Percentiles rank a stretch among this genome's conserved stretches.
Conservation (phyloP, 2,329 filamentous ascomycete genomes). For the Volutella citrinella region DNA sequence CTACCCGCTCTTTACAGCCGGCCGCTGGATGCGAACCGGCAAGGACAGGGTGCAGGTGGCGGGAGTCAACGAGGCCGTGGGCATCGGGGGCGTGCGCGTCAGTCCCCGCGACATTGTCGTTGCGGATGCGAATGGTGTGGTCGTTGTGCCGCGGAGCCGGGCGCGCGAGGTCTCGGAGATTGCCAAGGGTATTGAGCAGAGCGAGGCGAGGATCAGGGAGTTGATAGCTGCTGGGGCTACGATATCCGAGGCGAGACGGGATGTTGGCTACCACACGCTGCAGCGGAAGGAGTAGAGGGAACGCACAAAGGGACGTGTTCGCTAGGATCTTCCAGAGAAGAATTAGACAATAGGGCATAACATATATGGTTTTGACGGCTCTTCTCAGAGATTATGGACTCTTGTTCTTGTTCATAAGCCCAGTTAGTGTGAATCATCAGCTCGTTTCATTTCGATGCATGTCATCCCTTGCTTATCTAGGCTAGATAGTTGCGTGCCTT, state of each 20-base stretch:
- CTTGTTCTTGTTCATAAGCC: no score
- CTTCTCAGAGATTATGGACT: no score
- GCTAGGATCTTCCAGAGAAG: no score
- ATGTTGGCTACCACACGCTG: slow-evolving; percentile 16
- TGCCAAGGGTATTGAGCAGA: slow-evolving; percentile 13
- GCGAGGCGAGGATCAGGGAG: slow-evolving; percentile 11
- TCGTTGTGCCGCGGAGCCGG: slow-evolving; percentile 16
- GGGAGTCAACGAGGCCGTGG: slow-evolving; percentile 25
- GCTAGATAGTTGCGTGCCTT: no score
- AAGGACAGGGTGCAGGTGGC: slow-evolving; percentile 31
- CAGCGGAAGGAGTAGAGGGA: slow-evolving; percentile 15
- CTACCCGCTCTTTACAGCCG: slow-evolving; percentile 29
- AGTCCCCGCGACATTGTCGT: slow-evolving; percentile 28
- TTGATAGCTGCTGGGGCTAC: slow-evolving; percentile 11
- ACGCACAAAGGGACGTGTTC: no score
- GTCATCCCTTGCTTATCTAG: no score
- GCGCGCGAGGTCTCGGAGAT: slow-evolving; percentile 15
- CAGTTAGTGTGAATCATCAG: no score
- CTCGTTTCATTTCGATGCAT: no score
- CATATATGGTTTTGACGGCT: no score
- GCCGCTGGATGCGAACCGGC: slow-evolving; percentile 32
- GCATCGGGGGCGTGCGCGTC: slow-evolving; percentile 26
- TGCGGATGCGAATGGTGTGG: slow-evolving; percentile 24
- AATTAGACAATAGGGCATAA: no score
- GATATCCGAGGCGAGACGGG: slow-evolving; percentile 11